Percentiles rank a stretch among this genome's conserved stretches.
Conservation (phyloP, 2,329 filamentous ascomycete species). For the Dactylellina sp. region DNA sequence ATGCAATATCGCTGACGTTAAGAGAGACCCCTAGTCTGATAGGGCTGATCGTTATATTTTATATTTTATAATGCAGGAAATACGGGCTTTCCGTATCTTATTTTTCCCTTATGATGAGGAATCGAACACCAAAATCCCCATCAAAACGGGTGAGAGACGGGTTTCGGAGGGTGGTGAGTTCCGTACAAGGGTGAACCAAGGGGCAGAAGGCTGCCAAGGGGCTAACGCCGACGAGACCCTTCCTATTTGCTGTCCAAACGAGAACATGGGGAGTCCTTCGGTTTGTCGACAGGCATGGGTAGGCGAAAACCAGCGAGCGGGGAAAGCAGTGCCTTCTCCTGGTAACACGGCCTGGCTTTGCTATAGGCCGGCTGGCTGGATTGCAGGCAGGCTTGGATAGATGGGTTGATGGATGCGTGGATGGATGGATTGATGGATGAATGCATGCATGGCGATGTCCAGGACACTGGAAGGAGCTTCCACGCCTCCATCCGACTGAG, state of each 20-base stretch:
- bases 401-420: neutral
- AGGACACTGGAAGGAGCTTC: too few relatives aligned
- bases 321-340: conserved; percentile 8
- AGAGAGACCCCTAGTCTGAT: neutral
- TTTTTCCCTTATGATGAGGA: neutral
- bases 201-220: conserved; percentile 22
- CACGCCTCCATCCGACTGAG: too few relatives aligned
- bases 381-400: too few relatives aligned
- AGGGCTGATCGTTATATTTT: conserved; percentile 7
- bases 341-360: too few relatives aligned
- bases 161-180: conserved; percentile 42
- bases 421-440: neutral
- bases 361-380: too few relatives aligned
- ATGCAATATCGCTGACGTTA: neutral
- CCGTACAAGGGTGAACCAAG: conserved; percentile 25
- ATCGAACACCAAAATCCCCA: conserved; percentile 3
- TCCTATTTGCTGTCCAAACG: conserved; percentile 46
- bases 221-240: neutral
- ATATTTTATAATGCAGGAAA: conserved; percentile 42
- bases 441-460: too few relatives aligned
- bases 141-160: conserved; percentile 4
- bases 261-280: conserved; percentile 30
- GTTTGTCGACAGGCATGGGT: conserved; percentile 34
- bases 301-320: conserved; percentile 45
- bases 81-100: conserved; percentile 48